A percentile compares a stretch with the other conserved stretches of the same genome.
phyloP scores from a whole-genome alignment of 768 basidiomycete species.

The Suillus bovinus region DNA sequence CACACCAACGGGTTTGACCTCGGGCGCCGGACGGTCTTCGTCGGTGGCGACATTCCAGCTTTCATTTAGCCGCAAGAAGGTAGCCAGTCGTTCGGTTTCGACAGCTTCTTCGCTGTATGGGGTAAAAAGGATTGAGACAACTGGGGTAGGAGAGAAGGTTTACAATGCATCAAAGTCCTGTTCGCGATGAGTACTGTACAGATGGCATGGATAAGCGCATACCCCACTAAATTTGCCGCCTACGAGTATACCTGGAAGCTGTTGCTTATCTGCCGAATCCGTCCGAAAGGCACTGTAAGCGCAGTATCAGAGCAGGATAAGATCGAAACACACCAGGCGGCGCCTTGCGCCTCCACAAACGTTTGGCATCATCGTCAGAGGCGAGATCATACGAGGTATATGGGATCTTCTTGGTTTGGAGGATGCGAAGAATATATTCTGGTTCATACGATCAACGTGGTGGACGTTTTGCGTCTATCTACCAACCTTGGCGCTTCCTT shows the following conservation, averaged over 20 bases:
- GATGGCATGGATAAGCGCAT: conserved; percentile 32
- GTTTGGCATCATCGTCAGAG: conserved; percentile 79
- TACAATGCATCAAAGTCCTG: conserved; percentile 79
- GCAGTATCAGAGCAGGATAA: neutral
- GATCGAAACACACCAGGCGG: conserved; percentile 50
- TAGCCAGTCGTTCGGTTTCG: conserved; percentile 70
- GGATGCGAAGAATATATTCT: conserved; percentile 81
- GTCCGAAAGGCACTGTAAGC: conserved; percentile 8
- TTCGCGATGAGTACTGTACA: conserved; percentile 10
- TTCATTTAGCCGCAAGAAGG: conserved; percentile 73
- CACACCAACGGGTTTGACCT: conserved; percentile 69
- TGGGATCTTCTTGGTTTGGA: conserved; percentile 84
- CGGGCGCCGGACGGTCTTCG: conserved; percentile 56
- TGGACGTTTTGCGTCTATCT: conserved; percentile 1
- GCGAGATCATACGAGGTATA: conserved; percentile 85
- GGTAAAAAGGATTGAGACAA: conserved; percentile 12
- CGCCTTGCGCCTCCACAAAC: conserved; percentile 79
- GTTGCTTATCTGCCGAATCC: conserved; percentile 65
- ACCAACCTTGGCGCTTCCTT: conserved; percentile 74
- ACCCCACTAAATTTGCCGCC: conserved; percentile 79
- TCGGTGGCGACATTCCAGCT: conserved; percentile 60
- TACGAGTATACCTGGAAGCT: conserved; percentile 81
- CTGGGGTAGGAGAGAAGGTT: conserved; percentile 26
- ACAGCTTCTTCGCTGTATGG: conserved; percentile 78
- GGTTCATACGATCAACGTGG: conserved; percentile 8